Percentiles rank a stretch among this genome's conserved stretches.
phyloP scores from a whole-genome alignment of 225 moss, liverwort and hornwort species.

The Antitrichia curtipendula region DNA sequence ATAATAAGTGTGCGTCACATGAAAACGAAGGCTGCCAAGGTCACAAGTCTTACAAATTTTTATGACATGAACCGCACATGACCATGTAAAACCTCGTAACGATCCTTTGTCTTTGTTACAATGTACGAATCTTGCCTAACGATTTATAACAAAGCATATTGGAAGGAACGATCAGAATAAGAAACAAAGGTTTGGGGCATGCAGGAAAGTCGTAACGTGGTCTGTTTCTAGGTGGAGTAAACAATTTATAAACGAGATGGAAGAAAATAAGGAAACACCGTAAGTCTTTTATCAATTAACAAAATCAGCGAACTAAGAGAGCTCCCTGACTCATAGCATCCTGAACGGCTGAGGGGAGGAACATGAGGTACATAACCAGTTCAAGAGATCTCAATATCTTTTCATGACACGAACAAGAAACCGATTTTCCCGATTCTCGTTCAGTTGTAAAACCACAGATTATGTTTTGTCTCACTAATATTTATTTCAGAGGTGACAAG shows the following conservation, averaged over 20 bases:
- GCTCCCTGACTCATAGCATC: neutral
- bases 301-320: neutral
- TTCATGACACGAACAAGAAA: neutral
- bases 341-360: neutral
- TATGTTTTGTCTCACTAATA: neutral
- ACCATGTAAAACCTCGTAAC: neutral
- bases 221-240: neutral
- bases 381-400: neutral
- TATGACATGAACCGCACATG: neutral
- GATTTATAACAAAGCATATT: neutral
- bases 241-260: neutral
- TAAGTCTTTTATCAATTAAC: neutral
- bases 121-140: neutral
- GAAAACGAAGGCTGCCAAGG: neutral
- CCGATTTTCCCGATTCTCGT: neutral
- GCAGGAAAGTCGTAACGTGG: neutral
- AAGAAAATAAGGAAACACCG: neutral
- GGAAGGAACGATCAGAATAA: neutral
- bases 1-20: neutral
- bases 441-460: neutral
- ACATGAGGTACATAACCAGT: neutral
- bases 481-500: neutral
- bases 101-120: neutral
- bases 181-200: neutral
- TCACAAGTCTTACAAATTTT: neutral